Percentiles rank a stretch among this genome's conserved stretches.
phyloP scores from a whole-genome alignment of 495 filamentous ascomycete species.

The Oidiodendron maius region DNA sequence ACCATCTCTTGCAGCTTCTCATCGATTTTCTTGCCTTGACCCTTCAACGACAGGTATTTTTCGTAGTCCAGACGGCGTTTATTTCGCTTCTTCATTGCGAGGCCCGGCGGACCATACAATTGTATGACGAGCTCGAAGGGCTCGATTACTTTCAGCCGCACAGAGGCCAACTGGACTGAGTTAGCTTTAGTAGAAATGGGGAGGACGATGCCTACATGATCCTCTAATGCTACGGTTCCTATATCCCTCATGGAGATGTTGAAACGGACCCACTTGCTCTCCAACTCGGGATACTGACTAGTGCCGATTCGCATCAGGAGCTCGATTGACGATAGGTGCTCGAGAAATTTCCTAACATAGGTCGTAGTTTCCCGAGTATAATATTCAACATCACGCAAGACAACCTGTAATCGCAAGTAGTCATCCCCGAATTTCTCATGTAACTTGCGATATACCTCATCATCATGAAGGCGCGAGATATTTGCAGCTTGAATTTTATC shows the following conservation, averaged over 20 bases:
- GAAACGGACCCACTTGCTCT: slow-evolving; percentile 86
- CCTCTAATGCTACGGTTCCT: slow-evolving; percentile 65
- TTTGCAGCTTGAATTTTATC: slow-evolving; percentile 42
- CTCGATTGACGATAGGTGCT: slow-evolving; percentile 66
- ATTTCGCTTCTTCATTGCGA: slow-evolving; percentile 84
- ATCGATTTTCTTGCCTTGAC: slow-evolving; percentile 73
- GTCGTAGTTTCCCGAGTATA: slow-evolving; percentile 68
- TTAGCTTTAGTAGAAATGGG: slow-evolving; percentile 11
- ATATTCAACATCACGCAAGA: slow-evolving; percentile 81
- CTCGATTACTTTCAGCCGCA: slow-evolving; percentile 77
- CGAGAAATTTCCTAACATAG: slow-evolving; percentile 67
- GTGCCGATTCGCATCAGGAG: slow-evolving; percentile 51
- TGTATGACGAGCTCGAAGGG: slow-evolving; percentile 79
- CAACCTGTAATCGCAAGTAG: slow-evolving; percentile 82
- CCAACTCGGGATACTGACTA: slow-evolving; percentile 67
- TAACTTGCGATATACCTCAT: slow-evolving; percentile 69
- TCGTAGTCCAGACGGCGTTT: slow-evolving; percentile 88
- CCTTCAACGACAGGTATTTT: slow-evolving; percentile 53
- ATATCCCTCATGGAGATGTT: slow-evolving; percentile 78
- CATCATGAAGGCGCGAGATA: slow-evolving; percentile 66
- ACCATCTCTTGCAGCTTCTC: slow-evolving; percentile 75
- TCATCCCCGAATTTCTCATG: slow-evolving; percentile 79
- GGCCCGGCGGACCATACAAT: slow-evolving; percentile 72
- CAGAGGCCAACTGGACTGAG: slow-evolving; percentile 53
- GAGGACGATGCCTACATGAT: slow-evolving; percentile 64